These are phyloP conservation scores for Mariannaea sp. DNA, from an alignment of 2,329 filamentous ascomycete genomes.

Conservation along the genomic window DNA sequence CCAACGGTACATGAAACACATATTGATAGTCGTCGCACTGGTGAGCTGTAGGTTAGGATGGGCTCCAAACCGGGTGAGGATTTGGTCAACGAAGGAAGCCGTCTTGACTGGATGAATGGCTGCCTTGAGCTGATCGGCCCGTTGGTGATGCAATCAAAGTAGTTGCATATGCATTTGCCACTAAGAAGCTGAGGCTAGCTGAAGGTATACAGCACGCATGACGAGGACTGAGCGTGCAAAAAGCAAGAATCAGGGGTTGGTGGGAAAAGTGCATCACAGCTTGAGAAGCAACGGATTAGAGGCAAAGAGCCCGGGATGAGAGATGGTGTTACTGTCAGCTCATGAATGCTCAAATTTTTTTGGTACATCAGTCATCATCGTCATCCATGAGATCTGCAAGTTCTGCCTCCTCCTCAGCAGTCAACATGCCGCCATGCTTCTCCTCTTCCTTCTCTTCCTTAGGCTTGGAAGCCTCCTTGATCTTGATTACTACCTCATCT, in stretches of 20 bases:
- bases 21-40: conserved; percentile 17
- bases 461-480: conserved; percentile 54
- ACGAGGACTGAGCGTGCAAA: not conserved
- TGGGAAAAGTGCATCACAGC: conserved; percentile 4
- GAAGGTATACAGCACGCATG: conserved; percentile 22
- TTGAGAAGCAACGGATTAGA: not conserved
- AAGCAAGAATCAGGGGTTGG: conserved; percentile 9
- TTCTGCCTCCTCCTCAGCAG: conserved; percentile 90
- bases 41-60: not conserved
- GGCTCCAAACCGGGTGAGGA: not conserved
- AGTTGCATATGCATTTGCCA: conserved; percentile 6
- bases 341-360: not conserved
- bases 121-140: not conserved
- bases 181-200: conserved; percentile 22
- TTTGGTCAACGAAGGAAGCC: too few species aligned
- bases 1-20: conserved; percentile 18
- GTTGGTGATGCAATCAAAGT: conserved; percentile 13
- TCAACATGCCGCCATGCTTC: conserved; percentile 61
- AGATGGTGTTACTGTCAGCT: not conserved
- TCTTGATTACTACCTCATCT: conserved; percentile 54
- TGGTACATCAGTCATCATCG: conserved; percentile 62
- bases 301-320: not conserved
- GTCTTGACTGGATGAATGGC: not conserved
- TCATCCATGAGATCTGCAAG: conserved; percentile 84
- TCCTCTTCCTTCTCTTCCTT: conserved; percentile 55